Evolutionary conservation across 2,329 filamentous ascomycete genomes (phyloP).

Genomic region (Botrytis cinerea): DNA sequence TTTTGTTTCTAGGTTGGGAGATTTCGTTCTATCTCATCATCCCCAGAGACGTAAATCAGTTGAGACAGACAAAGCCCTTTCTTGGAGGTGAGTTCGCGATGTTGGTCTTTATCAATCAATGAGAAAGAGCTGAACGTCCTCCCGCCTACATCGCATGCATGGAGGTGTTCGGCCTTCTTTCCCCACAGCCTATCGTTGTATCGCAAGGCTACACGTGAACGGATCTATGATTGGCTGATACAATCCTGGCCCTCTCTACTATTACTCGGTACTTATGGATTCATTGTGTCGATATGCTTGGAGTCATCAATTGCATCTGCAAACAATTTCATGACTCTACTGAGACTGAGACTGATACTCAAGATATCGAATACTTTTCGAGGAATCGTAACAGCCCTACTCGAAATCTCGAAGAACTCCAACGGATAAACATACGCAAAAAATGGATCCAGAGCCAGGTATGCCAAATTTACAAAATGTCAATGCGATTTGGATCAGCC

Average conservation of each 20-base stretch:
- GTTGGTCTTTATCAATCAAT: neutral
- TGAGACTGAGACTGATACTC: neutral
- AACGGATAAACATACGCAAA: neutral
- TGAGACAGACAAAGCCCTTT: neutral
- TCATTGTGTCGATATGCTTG: neutral
- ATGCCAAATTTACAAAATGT: neutral
- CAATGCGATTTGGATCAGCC: slow-evolving; percentile 4
- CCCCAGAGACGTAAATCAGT: neutral
- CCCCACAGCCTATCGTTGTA: slow-evolving; percentile 9
- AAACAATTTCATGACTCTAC: neutral
- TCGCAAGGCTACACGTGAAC: slow-evolving; percentile 5
- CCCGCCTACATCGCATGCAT: neutral
- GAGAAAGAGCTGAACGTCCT: neutral
- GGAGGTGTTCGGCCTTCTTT: slow-evolving; percentile 1
- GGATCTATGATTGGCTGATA: neutral
- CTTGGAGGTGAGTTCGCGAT: neutral
- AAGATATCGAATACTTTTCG: neutral
- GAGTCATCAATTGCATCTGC: slow-evolving; percentile 5
- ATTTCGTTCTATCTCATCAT: neutral
- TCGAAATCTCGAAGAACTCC: neutral
- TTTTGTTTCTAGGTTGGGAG: neutral
- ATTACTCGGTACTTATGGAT: neutral
- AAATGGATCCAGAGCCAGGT: slow-evolving; percentile 22
- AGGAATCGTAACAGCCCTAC: neutral
- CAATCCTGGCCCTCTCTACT: neutral